A percentile compares a stretch with the other conserved stretches of the same genome.
Conservation (phyloP, 179 eudicot genomes). For the Amaranthus tricolor region DNA sequence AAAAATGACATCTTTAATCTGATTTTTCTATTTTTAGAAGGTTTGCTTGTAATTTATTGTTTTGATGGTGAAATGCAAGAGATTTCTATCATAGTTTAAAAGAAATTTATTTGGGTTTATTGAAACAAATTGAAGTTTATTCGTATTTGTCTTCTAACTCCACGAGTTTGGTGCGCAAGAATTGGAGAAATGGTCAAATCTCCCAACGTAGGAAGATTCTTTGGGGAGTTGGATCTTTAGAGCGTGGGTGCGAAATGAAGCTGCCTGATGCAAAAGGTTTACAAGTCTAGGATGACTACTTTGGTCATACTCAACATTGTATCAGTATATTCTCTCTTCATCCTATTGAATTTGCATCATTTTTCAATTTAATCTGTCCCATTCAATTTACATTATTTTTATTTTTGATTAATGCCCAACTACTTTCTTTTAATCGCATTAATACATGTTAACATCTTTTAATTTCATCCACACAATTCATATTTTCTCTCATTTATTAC, state of each 20-base stretch:
- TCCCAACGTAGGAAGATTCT: conserved; percentile 24
- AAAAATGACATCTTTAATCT: conserved; percentile 54
- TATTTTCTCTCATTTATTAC: too few species aligned
- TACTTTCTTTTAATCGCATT: too few species aligned
- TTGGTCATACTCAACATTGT: too few species aligned
- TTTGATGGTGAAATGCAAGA: not conserved
- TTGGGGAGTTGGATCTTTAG: not conserved
- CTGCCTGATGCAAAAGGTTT: too few species aligned
- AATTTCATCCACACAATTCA: too few species aligned
- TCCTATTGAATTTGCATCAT: too few species aligned
- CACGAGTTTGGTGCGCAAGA: conserved; percentile 16
- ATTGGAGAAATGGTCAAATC: conserved; percentile 5
- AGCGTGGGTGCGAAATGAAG: not conserved
- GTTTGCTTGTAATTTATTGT: not conserved
- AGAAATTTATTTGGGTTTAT: not conserved
- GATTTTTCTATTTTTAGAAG: not conserved
- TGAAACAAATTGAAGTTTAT: not conserved
- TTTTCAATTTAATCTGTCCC: too few species aligned
- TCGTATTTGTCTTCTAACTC: not conserved
- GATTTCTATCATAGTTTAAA: not conserved
- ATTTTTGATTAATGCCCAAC: too few species aligned
- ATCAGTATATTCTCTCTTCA: too few species aligned
- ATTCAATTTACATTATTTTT: too few species aligned
- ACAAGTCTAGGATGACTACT: too few species aligned
- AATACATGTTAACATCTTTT: too few species aligned